These are phyloP conservation scores for Diplotaxis tenuifolia DNA, from an alignment of 345 rosid genomes.

Conservation along the genomic window DNA sequence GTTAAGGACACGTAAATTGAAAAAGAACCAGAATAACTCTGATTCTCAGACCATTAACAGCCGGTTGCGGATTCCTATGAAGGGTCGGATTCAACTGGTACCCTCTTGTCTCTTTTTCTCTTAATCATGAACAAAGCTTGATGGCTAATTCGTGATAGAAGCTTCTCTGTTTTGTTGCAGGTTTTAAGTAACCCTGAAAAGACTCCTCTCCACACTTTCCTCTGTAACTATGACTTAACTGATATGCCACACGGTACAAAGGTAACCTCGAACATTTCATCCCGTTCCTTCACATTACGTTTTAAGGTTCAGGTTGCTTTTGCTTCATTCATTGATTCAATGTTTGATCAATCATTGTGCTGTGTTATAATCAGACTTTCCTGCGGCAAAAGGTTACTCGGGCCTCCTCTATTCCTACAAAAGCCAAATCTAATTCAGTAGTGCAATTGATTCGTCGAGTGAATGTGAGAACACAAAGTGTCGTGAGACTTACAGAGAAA, in stretches of 20 bases:
- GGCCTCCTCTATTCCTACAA: conserved; percentile 50
- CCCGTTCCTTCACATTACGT: neutral
- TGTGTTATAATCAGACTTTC: conserved; percentile 55
- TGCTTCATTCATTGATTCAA: neutral
- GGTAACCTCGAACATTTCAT: conserved; percentile 22
- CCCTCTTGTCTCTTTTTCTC: neutral
- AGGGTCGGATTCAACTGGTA: conserved; percentile 91
- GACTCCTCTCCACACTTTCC: conserved; percentile 84
- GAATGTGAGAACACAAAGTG: conserved; percentile 27
- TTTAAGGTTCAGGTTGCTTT: neutral
- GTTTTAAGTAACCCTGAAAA: conserved; percentile 95
- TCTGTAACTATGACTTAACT: conserved; percentile 87
- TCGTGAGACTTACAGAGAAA: conserved; percentile 32
- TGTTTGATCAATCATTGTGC: conserved; percentile 6
- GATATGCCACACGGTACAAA: conserved; percentile 80
- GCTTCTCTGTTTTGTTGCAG: conserved; percentile 34
- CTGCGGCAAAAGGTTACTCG: conserved; percentile 74
- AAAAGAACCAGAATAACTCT: conserved; percentile 46
- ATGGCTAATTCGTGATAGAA: neutral
- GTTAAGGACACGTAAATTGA: conserved; percentile 48
- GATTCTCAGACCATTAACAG: conserved; percentile 57
- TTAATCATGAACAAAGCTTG: neutral
- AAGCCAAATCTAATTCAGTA: conserved; percentile 32
- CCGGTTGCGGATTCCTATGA: conserved; percentile 70
- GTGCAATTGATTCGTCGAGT: conserved; percentile 2